A percentile compares a stretch with the other conserved stretches of the same genome.
phyloP scores from a whole-genome alignment of 495 filamentous ascomycete species.

The Tuber brumale region DNA sequence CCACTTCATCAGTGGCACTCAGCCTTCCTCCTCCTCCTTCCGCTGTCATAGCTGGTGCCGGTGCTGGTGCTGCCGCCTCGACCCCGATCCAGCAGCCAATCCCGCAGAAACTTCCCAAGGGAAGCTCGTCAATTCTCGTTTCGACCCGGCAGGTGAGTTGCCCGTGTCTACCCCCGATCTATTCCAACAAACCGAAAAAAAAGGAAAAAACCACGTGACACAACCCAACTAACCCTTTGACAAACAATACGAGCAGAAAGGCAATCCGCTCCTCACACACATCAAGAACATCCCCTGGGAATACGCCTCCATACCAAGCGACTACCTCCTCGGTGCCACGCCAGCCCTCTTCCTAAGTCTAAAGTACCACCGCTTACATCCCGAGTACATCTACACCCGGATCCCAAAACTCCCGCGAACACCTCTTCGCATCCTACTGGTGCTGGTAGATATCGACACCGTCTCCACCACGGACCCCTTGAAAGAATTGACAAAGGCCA shows the following conservation, averaged over 20 bases:
- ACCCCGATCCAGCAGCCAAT: conserved; percentile 57
- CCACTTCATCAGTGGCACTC: conserved; percentile 2
- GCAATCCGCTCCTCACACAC: conserved; percentile 83
- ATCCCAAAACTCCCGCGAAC: conserved; percentile 71
- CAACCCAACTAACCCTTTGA: background rate
- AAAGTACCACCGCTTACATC: conserved; percentile 91
- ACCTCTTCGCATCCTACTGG: conserved; percentile 65
- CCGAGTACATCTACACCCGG: conserved; percentile 94
- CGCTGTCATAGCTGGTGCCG: background rate
- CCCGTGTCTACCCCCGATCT: background rate
- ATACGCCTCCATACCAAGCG: conserved; percentile 87
- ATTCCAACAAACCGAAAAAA: background rate
- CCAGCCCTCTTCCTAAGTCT: conserved; percentile 87
- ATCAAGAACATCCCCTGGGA: conserved; percentile 87
- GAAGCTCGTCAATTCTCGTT: conserved; percentile 59
- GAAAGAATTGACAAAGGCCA: conserved; percentile 78
- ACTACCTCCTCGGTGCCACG: conserved; percentile 81
- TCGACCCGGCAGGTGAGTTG: conserved; percentile 49
- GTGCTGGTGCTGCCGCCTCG: conserved; percentile 9
- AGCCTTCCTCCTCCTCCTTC: background rate
- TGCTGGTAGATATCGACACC: conserved; percentile 85
- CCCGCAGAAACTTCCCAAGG: conserved; percentile 58
- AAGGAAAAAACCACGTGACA: background rate
- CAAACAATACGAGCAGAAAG: conserved; percentile 59
- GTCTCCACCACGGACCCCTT: conserved; percentile 72